Evolutionary conservation across 257 asterid genomes (phyloP), one percentile per base, ranked within the genome.

Genomic region (Scutellaria galericulata): DNA sequence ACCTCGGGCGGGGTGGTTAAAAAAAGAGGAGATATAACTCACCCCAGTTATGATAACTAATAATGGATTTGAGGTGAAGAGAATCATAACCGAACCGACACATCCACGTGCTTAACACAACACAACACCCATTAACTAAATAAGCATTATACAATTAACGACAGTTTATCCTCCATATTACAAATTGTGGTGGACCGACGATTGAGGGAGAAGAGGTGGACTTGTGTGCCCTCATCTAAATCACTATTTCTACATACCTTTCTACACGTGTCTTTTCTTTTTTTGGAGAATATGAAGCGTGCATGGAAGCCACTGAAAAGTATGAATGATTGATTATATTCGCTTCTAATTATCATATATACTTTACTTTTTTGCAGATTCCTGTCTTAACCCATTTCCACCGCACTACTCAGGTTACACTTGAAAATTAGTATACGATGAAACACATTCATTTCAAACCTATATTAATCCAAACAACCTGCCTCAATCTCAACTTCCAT

Each of bases 71-170:
- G 18, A 18, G 18, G 18, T 18, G 18, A 18, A 18, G 18, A 18
- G 18, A 18, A 18, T 18, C 18, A 18, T 18, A 18, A 18, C 18
- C 18, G 18, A 18, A 18, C 85, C 75, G 83, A 86, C 92, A 79
- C 20, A 27, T 24, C 53, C 88, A 84, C 77, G 84, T 84, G 89
- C 80, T 50, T 40, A 56, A 61, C 79, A 75, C n/a, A n/a, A n/a
- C n/a, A n/a, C n/a, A n/a, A n/a, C 59, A 39, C 64, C 77, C 66
- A 61, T 24, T 9, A 44, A 62, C 58, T 7, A 39, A 50, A 57
- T 41, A 57, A 71, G 77, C 66, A 31, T 55, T 48, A 60, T 68
- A 53, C 12, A 72, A 78, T 53, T 73, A 53, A 42, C 75, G 40
- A 73, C 37, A 31, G 5, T 31, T 31, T 31, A 31, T 31, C 37